phyloP scores from a whole-genome alignment of 306 rosid species.

The Vicia sativa region DNA sequence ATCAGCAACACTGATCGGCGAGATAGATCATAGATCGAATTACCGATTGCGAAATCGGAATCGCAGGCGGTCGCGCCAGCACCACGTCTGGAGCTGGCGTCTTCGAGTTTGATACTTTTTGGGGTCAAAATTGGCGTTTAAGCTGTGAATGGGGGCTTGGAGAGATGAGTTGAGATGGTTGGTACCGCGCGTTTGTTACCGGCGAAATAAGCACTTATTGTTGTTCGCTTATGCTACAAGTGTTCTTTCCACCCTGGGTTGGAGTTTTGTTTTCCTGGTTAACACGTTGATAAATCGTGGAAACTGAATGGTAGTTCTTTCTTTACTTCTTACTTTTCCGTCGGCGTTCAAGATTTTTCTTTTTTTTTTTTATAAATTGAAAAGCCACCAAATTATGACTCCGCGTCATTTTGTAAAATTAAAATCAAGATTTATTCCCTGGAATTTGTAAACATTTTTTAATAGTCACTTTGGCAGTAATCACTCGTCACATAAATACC shows the following conservation, averaged over 20 bases:
- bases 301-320: constrained; percentile 1
- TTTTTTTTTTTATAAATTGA: not conserved
- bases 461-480: no score
- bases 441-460: no score
- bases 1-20: constrained; percentile 35
- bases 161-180: constrained; percentile 11
- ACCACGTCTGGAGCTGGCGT: constrained; percentile 13
- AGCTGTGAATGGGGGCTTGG: not conserved
- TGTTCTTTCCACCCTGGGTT: not conserved
- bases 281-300: not conserved
- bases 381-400: not conserved
- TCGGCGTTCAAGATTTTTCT: not conserved
- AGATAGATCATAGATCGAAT: constrained; percentile 32
- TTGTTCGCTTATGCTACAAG: constrained; percentile 5
- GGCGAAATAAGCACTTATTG: constrained; percentile 24
- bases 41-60: constrained; percentile 2
- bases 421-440: not conserved
- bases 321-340: not conserved
- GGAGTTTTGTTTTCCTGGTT: not conserved
- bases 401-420: not conserved
- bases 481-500: no score
- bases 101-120: not conserved
- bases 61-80: constrained; percentile 12
- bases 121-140: not conserved
- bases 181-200: constrained; percentile 25